These are phyloP conservation scores for Rhynchospora pubera DNA, from an alignment of 176 grass and related monocot genomes.

Conservation along the genomic window DNA sequence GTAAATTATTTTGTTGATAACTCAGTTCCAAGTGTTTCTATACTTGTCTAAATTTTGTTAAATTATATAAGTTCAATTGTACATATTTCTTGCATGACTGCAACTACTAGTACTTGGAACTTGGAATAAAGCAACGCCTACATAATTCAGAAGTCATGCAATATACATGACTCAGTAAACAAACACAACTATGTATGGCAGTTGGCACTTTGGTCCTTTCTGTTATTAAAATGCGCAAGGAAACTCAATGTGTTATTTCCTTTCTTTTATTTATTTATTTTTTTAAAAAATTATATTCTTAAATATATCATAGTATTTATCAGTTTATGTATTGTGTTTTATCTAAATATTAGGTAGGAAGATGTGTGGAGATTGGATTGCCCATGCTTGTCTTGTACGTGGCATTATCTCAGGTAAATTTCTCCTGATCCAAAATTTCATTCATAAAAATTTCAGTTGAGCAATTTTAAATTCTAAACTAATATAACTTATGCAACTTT, in stretches of 20 bases:
- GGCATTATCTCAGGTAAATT: slow-evolving; percentile 62
- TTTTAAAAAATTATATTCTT: not conserved
- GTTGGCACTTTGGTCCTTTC: not conserved
- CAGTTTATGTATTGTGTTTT: not conserved
- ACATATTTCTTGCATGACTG: slow-evolving; percentile 11
- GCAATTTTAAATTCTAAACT: not conserved
- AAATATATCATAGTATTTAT: not conserved
- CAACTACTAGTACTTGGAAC: not conserved
- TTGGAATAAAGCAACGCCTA: not conserved
- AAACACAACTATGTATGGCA: not conserved
- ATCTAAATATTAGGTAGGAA: slow-evolving; percentile 55
- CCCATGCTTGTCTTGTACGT: slow-evolving; percentile 79
- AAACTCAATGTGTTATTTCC: not conserved
- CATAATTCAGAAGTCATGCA: not conserved
- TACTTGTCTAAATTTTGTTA: not conserved
- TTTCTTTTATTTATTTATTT: no score
- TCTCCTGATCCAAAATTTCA: not conserved
- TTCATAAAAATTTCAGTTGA: not conserved
- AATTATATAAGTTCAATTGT: not conserved
- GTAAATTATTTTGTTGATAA: slow-evolving; percentile 34
- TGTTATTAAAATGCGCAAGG: no score
- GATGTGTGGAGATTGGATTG: slow-evolving; percentile 87
- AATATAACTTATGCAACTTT: slow-evolving; percentile 19
- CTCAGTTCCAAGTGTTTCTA: not conserved
- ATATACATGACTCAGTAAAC: not conserved